phyloP scores from a whole-genome alignment of 768 basidiomycete genomes.

The Infundibulicybe gibba region DNA sequence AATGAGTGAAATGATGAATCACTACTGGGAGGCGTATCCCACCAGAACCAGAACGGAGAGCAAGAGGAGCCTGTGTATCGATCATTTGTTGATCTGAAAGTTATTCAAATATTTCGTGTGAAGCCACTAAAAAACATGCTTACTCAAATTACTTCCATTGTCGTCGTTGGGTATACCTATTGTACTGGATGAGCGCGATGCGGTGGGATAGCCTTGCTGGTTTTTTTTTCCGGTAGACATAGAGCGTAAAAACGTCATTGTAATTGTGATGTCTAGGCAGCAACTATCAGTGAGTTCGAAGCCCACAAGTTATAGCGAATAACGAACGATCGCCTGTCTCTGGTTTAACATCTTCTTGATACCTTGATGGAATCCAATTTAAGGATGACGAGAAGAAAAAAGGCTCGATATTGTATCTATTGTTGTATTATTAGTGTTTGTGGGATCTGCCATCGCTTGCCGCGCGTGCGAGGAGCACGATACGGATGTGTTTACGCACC shows the following conservation, averaged over 20 bases:
- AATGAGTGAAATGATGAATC: neutral
- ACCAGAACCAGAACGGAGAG: slow-evolving; percentile 23
- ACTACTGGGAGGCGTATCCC: neutral
- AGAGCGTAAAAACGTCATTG: slow-evolving; percentile 50
- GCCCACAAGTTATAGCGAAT: neutral
- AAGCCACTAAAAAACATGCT: neutral
- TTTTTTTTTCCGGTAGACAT: slow-evolving; percentile 21
- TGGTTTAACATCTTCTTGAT: slow-evolving; percentile 41
- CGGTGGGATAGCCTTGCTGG: slow-evolving; percentile 8
- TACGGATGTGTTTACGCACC: slow-evolving; percentile 25
- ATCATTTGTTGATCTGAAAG: slow-evolving; percentile 25
- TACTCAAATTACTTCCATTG: slow-evolving; percentile 1
- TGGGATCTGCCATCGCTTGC: too few relatives aligned
- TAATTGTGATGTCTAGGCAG: slow-evolving; percentile 50
- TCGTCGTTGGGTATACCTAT: neutral
- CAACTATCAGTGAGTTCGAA: neutral
- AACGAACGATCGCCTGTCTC: slow-evolving; percentile 47
- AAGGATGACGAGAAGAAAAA: slow-evolving; percentile 66
- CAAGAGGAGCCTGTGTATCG: slow-evolving; percentile 36
- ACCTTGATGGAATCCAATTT: slow-evolving; percentile 68
- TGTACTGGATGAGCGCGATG: slow-evolving; percentile 11
- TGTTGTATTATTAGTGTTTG: neutral
- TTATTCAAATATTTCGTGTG: slow-evolving; percentile 4
- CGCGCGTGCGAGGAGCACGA: too few relatives aligned
- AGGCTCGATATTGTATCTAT: slow-evolving; percentile 56